These are phyloP conservation scores for Austroboletus rostrupii DNA, from an alignment of 1,284 basidiomycete species.

Conservation along the genomic window DNA sequence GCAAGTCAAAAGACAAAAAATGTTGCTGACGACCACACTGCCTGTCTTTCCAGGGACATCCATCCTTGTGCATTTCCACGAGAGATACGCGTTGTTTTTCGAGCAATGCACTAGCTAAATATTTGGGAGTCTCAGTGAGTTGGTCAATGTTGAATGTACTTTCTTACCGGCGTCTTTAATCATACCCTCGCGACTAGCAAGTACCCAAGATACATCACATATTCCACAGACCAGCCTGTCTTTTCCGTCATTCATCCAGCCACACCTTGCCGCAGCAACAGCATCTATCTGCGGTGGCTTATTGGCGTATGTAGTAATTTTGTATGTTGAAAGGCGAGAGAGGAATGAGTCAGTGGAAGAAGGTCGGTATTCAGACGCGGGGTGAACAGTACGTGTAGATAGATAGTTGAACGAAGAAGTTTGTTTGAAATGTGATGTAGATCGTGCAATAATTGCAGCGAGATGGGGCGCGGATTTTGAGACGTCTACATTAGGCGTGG, in stretches of 20 bases:
- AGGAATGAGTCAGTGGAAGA: conserved; percentile 71
- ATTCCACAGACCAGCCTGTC: conserved; percentile 69
- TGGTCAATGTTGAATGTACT: conserved; percentile 23
- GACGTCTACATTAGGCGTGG: conserved; percentile 28
- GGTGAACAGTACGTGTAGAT: conserved; percentile 28
- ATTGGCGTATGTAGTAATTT: conserved; percentile 70
- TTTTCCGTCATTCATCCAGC: conserved; percentile 76
- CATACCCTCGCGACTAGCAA: conserved; percentile 63
- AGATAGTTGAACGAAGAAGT: conserved; percentile 40
- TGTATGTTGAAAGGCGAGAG: conserved; percentile 68
- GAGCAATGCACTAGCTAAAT: conserved; percentile 57
- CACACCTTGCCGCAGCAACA: conserved; percentile 72
- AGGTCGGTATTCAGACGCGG: conserved; percentile 65
- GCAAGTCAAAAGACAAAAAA: neutral
- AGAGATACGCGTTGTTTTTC: conserved; percentile 66
- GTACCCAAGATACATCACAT: conserved; percentile 68
- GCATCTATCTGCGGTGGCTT: conserved; percentile 71
- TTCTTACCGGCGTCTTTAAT: conserved; percentile 68
- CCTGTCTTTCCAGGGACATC: conserved; percentile 75
- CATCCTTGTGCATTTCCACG: conserved; percentile 68
- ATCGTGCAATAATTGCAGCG: conserved; percentile 60
- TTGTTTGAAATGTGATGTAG: conserved; percentile 40
- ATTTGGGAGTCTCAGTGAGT: conserved; percentile 12
- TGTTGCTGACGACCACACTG: conserved; percentile 65
- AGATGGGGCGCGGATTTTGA: conserved; percentile 63